Evolutionary conservation across 2,329 filamentous ascomycete genomes (phyloP).

Genomic region (Didymella pinodella): DNA sequence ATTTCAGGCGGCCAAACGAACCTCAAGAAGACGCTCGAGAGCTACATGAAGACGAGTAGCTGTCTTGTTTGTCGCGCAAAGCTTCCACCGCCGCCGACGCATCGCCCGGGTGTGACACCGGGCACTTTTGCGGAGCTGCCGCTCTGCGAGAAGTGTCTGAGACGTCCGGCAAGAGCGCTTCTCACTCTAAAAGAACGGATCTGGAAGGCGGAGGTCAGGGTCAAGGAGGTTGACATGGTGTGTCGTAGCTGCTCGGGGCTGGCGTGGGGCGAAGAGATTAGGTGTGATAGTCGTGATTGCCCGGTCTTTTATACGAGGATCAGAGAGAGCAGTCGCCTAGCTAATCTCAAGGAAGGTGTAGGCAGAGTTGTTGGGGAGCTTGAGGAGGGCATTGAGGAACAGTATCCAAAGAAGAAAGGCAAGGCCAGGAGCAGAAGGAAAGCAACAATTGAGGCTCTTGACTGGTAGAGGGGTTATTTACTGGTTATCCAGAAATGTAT

Average conservation of each 20-base stretch:
- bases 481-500: neutral
- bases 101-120: conserved; percentile 24
- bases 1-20: conserved; percentile 36
- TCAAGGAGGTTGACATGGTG: conserved; percentile 70
- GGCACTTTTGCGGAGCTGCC: conserved; percentile 45
- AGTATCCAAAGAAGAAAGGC: neutral
- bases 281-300: conserved; percentile 90
- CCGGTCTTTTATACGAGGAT: conserved; percentile 85
- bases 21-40: conserved; percentile 81
- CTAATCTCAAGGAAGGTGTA: conserved; percentile 33
- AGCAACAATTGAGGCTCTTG: neutral
- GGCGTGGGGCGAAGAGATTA: conserved; percentile 77
- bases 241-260: conserved; percentile 83
- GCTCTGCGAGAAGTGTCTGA: conserved; percentile 67
- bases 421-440: neutral
- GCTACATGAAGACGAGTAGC: conserved; percentile 78
- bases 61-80: conserved; percentile 77
- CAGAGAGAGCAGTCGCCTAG: conserved; percentile 59
- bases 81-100: conserved; percentile 51
- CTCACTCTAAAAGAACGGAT: conserved; percentile 70
- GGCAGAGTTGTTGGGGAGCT: conserved; percentile 40
- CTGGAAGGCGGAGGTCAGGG: conserved; percentile 68
- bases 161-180: conserved; percentile 66
- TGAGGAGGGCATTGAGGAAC: conserved; percentile 28
- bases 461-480: neutral